phyloP scores from a whole-genome alignment of 331 rosid genomes.

The Stylosanthes scabra region DNA sequence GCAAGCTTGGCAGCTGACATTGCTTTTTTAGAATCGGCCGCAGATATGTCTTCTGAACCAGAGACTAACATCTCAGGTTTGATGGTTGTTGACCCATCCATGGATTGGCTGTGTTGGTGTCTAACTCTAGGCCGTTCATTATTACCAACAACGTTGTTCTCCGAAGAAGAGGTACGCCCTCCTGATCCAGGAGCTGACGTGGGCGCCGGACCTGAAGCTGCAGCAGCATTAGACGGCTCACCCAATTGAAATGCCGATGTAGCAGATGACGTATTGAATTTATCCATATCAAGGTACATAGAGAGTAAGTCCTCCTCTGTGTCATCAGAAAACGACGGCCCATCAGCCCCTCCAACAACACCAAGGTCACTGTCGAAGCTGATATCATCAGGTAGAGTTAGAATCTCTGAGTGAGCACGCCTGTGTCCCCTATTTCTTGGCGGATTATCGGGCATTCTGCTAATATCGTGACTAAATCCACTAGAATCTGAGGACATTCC shows the following conservation, averaged over 20 bases:
- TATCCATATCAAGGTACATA: constrained; percentile 96
- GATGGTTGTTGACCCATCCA: constrained; percentile 93
- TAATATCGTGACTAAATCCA: constrained; percentile 91
- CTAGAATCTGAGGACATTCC: constrained; percentile 55
- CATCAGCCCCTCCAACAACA: constrained; percentile 91
- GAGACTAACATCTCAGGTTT: constrained; percentile 83
- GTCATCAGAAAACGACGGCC: constrained; percentile 92
- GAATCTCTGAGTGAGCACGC: constrained; percentile 93
- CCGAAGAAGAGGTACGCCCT: constrained; percentile 49
- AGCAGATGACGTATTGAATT: constrained; percentile 87
- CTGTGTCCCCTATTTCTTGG: constrained; percentile 87
- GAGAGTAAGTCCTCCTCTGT: constrained; percentile 93
- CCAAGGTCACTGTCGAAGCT: constrained; percentile 96
- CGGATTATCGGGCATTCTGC: constrained; percentile 92
- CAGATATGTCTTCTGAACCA: constrained; percentile 75
- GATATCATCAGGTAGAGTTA: constrained; percentile 91
- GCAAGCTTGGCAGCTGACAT: constrained; percentile 91
- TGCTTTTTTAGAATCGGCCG: constrained; percentile 80
- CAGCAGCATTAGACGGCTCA: constrained; percentile 60
- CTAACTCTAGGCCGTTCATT: constrained; percentile 85
- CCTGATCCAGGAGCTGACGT: constrained; percentile 37
- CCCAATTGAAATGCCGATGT: constrained; percentile 74
- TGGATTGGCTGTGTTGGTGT: constrained; percentile 98
- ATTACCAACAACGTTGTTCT: constrained; percentile 44
- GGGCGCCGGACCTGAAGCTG: constrained; percentile 29